These are phyloP conservation scores for Paecilomyces sp. DNA, from an alignment of 2,329 filamentous ascomycete genomes.

Conservation along the genomic window DNA sequence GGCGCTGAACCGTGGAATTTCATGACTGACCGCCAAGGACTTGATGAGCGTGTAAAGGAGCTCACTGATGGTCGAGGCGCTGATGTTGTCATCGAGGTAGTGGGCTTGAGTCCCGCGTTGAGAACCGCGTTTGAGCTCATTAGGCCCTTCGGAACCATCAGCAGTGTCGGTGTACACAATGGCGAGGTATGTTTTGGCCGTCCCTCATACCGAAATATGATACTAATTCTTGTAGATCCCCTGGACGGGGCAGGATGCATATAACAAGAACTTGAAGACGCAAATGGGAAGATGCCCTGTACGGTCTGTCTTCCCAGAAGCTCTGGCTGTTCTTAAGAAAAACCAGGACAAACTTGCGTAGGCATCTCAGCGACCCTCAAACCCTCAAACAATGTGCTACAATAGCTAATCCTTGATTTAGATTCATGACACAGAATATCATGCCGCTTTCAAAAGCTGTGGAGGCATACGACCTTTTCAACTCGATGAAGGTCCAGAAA, in stretches of 20 bases:
- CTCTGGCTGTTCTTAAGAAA: slow-evolving; percentile 57
- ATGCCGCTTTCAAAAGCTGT: slow-evolving; percentile 62
- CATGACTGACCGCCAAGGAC: slow-evolving; percentile 54
- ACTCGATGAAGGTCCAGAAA: slow-evolving; percentile 67
- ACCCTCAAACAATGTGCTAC: neutral
- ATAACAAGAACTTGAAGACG: slow-evolving; percentile 62
- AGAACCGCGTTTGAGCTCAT: slow-evolving; percentile 66
- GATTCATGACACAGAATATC: slow-evolving; percentile 70
- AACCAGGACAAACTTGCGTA: slow-evolving; percentile 62
- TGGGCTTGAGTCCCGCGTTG: slow-evolving; percentile 62
- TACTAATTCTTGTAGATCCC: slow-evolving; percentile 47
- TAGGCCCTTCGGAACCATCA: slow-evolving; percentile 65
- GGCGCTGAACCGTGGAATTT: slow-evolving; percentile 84
- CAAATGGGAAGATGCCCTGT: slow-evolving; percentile 75
- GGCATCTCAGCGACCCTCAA: slow-evolving; percentile 15
- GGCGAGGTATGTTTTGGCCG: slow-evolving; percentile 48
- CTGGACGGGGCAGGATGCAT: slow-evolving; percentile 58
- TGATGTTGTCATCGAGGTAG: slow-evolving; percentile 76
- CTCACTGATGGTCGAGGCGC: slow-evolving; percentile 77
- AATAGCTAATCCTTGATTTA: slow-evolving; percentile 25
- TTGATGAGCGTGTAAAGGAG: slow-evolving; percentile 64
- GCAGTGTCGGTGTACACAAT: slow-evolving; percentile 70
- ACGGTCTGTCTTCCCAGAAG: slow-evolving; percentile 59
- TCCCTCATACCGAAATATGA: neutral
- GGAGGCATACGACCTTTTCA: slow-evolving; percentile 64